phyloP scores from a whole-genome alignment of 2,329 filamentous ascomycete genomes.

The Curvularia spicifera region DNA sequence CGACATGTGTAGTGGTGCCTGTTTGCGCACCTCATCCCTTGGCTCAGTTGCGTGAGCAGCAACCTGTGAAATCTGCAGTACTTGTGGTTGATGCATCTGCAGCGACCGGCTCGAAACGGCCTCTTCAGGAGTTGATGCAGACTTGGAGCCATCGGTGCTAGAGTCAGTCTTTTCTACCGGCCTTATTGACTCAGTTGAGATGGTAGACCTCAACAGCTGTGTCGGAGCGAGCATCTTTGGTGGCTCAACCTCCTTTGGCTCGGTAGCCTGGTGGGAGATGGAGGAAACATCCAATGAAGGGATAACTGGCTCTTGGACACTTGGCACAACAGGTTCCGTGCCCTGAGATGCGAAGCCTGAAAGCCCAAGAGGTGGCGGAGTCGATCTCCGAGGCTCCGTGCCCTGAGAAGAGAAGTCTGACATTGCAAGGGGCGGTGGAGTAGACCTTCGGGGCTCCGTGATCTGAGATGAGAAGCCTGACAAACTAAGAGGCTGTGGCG shows the following conservation, averaged over 20 bases:
- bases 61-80: conserved; percentile 18
- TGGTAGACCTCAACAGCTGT: conserved; percentile 37
- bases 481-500: conserved; percentile 25
- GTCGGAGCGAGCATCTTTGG: conserved; percentile 25
- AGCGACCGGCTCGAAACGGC: not conserved
- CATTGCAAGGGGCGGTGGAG: not conserved
- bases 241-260: conserved; percentile 30
- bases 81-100: not conserved
- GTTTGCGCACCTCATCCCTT: conserved; percentile 16
- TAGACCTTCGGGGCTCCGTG: not conserved
- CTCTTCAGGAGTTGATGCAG: conserved; percentile 8
- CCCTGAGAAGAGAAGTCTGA: not conserved
- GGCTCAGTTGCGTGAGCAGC: conserved; percentile 27
- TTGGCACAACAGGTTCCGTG: conserved; percentile 39
- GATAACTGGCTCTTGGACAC: conserved; percentile 35
- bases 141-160: not conserved
- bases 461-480: conserved; percentile 27
- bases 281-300: conserved; percentile 38
- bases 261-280: conserved; percentile 38
- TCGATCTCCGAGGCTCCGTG: not conserved
- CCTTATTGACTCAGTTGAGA: conserved; percentile 39
- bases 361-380: not conserved
- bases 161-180: conserved; percentile 19
- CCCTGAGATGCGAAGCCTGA: conserved; percentile 1
- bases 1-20: conserved; percentile 34